phyloP scores from a whole-genome alignment of 1,284 basidiomycete genomes.

The Thelephora terrestris region DNA sequence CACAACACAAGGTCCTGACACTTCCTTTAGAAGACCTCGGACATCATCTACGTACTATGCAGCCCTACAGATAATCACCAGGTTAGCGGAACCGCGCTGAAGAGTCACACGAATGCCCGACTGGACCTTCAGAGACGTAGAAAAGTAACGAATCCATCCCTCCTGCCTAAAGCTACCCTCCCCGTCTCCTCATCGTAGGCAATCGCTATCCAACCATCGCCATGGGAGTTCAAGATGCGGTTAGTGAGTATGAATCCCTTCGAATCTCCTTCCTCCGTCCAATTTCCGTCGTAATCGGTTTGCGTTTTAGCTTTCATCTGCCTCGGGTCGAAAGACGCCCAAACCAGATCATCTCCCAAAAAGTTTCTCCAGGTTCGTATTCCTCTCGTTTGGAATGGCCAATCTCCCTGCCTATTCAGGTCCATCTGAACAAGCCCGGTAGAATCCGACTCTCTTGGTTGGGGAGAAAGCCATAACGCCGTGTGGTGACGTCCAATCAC shows the following conservation, averaged over 20 bases:
- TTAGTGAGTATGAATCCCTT: conserved; percentile 3
- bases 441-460: neutral
- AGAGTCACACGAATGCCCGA: neutral
- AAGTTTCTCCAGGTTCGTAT: too few relatives aligned
- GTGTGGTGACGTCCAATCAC: conserved; percentile 42
- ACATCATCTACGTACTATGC: too few relatives aligned
- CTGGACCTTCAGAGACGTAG: conserved; percentile 20
- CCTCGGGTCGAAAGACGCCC: too few relatives aligned
- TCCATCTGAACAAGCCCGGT: neutral
- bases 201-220: conserved; percentile 40
- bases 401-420: neutral
- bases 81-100: too few relatives aligned
- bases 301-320: neutral
- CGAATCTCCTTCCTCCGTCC: neutral
- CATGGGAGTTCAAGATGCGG: conserved; percentile 5
- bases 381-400: neutral
- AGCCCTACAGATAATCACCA: too few relatives aligned
- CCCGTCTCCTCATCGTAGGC: conserved; percentile 49
- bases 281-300: neutral
- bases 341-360: too few relatives aligned
- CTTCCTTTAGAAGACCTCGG: too few relatives aligned
- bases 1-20: too few relatives aligned
- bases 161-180: conserved; percentile 39
- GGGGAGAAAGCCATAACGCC: conserved; percentile 38
- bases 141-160: conserved; percentile 34